Evolutionary conservation across 1,139 yeast genomes (phyloP).

Genomic region (Candida smagusa): DNA sequence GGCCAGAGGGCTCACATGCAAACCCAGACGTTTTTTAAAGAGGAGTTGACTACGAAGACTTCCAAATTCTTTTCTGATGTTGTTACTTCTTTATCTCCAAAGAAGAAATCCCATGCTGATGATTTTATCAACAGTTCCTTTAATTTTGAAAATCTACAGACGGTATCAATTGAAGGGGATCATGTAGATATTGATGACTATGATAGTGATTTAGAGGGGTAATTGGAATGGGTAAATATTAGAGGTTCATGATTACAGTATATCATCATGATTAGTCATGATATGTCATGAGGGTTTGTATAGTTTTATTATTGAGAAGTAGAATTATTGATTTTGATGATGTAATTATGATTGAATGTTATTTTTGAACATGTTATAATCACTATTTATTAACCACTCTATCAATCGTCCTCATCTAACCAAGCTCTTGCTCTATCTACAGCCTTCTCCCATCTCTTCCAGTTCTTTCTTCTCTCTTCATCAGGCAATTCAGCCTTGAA

Average conservation of each 20-base stretch:
- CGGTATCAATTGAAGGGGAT: constrained; percentile 8
- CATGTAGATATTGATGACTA: constrained; percentile 28
- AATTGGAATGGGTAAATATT: no score
- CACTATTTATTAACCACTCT: constrained; percentile 4
- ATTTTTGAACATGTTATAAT: no score
- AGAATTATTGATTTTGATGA: no score
- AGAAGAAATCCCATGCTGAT: constrained; percentile 9
- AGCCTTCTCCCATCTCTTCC: constrained; percentile 83
- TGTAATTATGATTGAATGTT: no score
- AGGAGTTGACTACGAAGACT: constrained; percentile 12
- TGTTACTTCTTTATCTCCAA: constrained; percentile 14
- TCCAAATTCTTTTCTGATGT: constrained; percentile 14
- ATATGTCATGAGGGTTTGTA: no score
- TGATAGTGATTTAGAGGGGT: constrained; percentile 17
- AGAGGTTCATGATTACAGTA: no score
- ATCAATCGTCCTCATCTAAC: constrained; percentile 46
- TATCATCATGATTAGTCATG: no score
- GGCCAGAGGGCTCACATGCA: constrained; percentile 21
- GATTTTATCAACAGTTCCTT: constrained; percentile 25
- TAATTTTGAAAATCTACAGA: constrained; percentile 22
- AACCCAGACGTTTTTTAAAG: constrained; percentile 7
- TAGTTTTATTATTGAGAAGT: no score
- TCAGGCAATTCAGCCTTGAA: constrained; percentile 62
- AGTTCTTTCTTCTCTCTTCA: constrained; percentile 57
- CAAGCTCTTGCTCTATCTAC: constrained; percentile 76